Evolutionary conservation across 257 asterid species (phyloP).

Genomic region (Nicotiana tabacum): DNA sequence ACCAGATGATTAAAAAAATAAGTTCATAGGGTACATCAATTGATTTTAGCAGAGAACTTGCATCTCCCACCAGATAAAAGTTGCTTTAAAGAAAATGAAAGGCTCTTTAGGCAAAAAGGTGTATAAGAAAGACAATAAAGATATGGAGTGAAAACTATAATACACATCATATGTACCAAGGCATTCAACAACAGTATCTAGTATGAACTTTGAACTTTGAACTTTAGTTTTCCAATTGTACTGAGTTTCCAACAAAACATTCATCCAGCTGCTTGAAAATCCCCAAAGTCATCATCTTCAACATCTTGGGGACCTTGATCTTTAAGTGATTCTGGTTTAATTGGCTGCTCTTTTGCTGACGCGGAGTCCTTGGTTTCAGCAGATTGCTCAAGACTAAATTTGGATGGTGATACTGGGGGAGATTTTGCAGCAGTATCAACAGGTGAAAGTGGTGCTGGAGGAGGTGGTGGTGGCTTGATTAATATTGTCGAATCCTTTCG

Average conservation of each 20-base stretch:
- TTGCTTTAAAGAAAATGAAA: not conserved
- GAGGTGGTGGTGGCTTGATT: slow-evolving; percentile 64
- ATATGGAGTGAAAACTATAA: not conserved
- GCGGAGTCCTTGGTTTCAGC: slow-evolving; percentile 23
- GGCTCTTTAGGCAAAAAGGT: not conserved
- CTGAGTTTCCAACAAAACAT: slow-evolving; percentile 13
- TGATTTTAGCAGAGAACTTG: not conserved
- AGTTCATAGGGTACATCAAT: not conserved
- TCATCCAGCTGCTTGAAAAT: slow-evolving; percentile 91
- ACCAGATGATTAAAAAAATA: not conserved
- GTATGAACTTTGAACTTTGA: not conserved
- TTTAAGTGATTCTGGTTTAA: slow-evolving; percentile 28
- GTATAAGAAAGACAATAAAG: not conserved
- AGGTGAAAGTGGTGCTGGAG: slow-evolving; percentile 66
- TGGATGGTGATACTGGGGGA: slow-evolving; percentile 33
- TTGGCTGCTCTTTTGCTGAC: slow-evolving; percentile 20
- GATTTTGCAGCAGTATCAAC: slow-evolving; percentile 34
- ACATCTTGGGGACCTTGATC: slow-evolving; percentile 33
- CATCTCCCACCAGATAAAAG: not conserved
- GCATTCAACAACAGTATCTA: slow-evolving; percentile 6
- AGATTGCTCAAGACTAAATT: slow-evolving; percentile 30
- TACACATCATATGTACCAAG: slow-evolving; percentile 13
- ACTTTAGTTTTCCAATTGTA: not conserved
- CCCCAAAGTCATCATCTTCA: slow-evolving; percentile 90
- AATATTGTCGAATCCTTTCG: slow-evolving; percentile 37